Evolutionary conservation across 2,329 filamentous ascomycete species (phyloP).

Genomic region (Monilinia aucupariae): DNA sequence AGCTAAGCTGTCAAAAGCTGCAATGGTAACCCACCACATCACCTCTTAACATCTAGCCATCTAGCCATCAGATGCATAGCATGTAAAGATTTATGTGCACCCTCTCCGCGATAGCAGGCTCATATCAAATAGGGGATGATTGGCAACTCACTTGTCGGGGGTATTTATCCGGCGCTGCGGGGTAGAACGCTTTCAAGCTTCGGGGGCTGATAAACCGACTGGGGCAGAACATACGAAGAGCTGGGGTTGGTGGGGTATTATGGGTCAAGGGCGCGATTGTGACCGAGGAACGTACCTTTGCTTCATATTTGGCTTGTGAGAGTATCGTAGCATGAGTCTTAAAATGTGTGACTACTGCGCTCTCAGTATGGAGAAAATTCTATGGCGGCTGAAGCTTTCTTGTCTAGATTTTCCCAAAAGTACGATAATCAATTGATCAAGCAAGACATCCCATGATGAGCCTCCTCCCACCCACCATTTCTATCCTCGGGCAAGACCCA

Average conservation of each 20-base stretch:
- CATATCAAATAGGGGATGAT: not conserved
- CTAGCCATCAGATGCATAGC: not conserved
- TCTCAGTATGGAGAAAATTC: not conserved
- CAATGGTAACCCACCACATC: not conserved
- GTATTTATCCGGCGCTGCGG: slow-evolving; percentile 1
- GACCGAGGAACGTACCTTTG: not conserved
- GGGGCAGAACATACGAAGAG: not conserved
- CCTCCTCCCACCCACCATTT: slow-evolving; percentile 19
- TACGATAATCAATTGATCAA: not conserved
- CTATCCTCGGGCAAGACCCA: slow-evolving; percentile 23
- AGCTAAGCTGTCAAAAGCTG: not conserved
- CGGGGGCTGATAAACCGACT: not conserved
- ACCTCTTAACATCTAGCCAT: not conserved
- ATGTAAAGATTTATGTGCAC: not conserved
- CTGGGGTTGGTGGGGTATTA: slow-evolving; percentile 3
- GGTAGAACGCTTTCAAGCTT: slow-evolving; percentile 1
- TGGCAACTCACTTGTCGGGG: not conserved
- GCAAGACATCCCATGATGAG: not conserved
- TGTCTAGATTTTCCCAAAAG: not conserved
- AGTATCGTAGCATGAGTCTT: not conserved
- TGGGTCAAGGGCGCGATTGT: not conserved
- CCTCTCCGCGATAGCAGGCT: not conserved
- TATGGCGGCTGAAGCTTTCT: not conserved
- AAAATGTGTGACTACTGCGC: not conserved
- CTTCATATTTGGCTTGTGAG: not conserved